phyloP scores from a whole-genome alignment of 768 basidiomycete genomes.

The Kwoniella newhampshirensis region DNA sequence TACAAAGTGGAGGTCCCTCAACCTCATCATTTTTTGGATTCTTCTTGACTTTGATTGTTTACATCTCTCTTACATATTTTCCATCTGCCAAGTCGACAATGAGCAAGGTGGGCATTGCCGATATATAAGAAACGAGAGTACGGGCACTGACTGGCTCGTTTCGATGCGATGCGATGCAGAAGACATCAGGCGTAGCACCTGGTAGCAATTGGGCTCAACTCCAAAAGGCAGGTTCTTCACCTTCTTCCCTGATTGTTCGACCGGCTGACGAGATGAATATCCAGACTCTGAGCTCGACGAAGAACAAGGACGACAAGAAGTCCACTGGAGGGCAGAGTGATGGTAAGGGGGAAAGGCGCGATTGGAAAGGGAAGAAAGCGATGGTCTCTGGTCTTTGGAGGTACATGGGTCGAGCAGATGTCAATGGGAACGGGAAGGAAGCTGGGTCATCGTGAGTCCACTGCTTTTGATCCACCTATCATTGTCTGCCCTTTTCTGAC shows the following conservation, averaged over 20 bases:
- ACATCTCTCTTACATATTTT: not conserved
- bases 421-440: too few relatives aligned
- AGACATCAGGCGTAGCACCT: slow-evolving; percentile 4
- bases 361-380: not conserved
- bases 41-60: not conserved
- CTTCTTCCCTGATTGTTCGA: too few relatives aligned
- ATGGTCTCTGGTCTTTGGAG: not conserved
- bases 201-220: slow-evolving; percentile 23
- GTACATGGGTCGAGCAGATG: not conserved
- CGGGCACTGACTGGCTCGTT: not conserved
- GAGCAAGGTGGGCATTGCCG: too few relatives aligned
- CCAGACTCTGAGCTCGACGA: not conserved
- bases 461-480: not conserved
- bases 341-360: not conserved
- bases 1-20: not conserved
- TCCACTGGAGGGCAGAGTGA: not conserved
- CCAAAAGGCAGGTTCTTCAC: slow-evolving; percentile 5
- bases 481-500: not conserved
- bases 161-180: too few relatives aligned
- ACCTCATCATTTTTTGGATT: not conserved
- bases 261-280: too few relatives aligned
- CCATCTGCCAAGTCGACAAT: not conserved
- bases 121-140: not conserved
- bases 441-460: not conserved
- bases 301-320: slow-evolving; percentile 4